Percentiles rank a stretch among this genome's conserved stretches.
phyloP scores from a whole-genome alignment of 2,329 filamentous ascomycete genomes.

The Venturia nashicola region DNA sequence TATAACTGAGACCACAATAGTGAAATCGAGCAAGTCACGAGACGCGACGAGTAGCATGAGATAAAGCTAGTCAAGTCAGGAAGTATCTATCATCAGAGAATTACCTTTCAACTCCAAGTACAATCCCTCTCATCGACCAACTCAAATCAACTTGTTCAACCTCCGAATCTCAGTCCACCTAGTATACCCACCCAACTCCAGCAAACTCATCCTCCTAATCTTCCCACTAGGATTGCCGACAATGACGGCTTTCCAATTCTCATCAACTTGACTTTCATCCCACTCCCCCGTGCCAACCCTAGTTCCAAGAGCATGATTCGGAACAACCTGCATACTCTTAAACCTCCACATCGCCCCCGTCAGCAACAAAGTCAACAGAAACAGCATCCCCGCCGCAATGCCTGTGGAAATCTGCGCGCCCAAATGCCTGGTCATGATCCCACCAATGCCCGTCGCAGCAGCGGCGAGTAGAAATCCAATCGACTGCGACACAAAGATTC shows the following conservation, averaged over 20 bases:
- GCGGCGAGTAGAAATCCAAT: conserved; percentile 60
- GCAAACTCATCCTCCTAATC: conserved; percentile 55
- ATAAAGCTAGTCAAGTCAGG: no score
- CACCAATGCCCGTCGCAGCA: conserved; percentile 54
- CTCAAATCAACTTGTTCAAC: conserved; percentile 23
- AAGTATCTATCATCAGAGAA: background rate
- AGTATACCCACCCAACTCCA: conserved; percentile 56
- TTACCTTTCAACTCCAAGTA: background rate
- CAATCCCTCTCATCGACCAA: background rate
- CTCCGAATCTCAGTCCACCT: conserved; percentile 59
- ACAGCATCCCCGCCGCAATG: conserved; percentile 54
- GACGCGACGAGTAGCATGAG: no score
- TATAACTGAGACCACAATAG: no score
- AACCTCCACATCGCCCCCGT: conserved; percentile 51
- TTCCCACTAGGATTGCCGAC: conserved; percentile 60
- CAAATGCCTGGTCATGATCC: conserved; percentile 51
- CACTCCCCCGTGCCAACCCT: conserved; percentile 21
- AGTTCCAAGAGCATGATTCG: conserved; percentile 39
- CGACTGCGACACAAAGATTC: conserved; percentile 57
- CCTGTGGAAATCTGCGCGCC: conserved; percentile 58
- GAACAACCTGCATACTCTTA: conserved; percentile 56
- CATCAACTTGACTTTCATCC: conserved; percentile 33
- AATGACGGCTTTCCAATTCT: conserved; percentile 56
- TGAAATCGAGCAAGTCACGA: no score
- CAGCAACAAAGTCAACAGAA: conserved; percentile 52